Percentiles rank a stretch among this genome's conserved stretches.
These are phyloP conservation scores for Pterocarpus macrocarpus DNA, from an alignment of 306 rosid genomes.

Conservation along the genomic window DNA sequence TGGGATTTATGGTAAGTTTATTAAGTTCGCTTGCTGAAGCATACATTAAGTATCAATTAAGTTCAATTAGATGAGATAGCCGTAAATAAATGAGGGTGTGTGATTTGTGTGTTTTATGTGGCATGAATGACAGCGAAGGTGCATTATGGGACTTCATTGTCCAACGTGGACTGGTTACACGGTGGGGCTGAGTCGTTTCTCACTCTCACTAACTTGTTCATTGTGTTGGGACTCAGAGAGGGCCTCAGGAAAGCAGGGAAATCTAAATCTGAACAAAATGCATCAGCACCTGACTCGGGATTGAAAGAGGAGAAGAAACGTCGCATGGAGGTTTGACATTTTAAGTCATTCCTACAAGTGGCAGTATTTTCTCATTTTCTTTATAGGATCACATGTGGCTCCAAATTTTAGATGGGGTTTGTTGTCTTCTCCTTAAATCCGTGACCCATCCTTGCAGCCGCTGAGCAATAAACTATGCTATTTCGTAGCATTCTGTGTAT, in stretches of 20 bases:
- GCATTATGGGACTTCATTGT: constrained; percentile 86
- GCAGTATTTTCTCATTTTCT: not conserved
- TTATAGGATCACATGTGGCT: not conserved
- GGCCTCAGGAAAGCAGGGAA: constrained; percentile 64
- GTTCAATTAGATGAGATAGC: not conserved
- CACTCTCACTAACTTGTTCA: constrained; percentile 84
- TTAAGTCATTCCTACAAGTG: constrained; percentile 12
- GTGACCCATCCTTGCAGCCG: no score
- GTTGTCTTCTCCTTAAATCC: no score
- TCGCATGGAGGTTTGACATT: constrained; percentile 25
- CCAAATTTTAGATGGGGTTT: no score
- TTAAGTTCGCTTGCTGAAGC: constrained; percentile 25
- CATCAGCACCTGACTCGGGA: constrained; percentile 44
- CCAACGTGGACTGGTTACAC: constrained; percentile 97
- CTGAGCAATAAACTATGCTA: not conserved
- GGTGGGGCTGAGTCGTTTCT: constrained; percentile 95
- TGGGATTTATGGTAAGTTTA: constrained; percentile 83
- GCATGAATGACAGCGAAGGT: constrained; percentile 74
- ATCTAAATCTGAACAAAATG: constrained; percentile 41
- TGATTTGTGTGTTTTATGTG: constrained; percentile 29
- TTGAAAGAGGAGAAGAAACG: constrained; percentile 51
- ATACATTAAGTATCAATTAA: no score
- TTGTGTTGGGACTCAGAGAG: constrained; percentile 85
- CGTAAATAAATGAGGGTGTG: not conserved
- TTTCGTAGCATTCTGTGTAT: constrained; percentile 19